phyloP scores from a whole-genome alignment of 768 basidiomycete genomes.

The Rhodotorula kratochvilovae region DNA sequence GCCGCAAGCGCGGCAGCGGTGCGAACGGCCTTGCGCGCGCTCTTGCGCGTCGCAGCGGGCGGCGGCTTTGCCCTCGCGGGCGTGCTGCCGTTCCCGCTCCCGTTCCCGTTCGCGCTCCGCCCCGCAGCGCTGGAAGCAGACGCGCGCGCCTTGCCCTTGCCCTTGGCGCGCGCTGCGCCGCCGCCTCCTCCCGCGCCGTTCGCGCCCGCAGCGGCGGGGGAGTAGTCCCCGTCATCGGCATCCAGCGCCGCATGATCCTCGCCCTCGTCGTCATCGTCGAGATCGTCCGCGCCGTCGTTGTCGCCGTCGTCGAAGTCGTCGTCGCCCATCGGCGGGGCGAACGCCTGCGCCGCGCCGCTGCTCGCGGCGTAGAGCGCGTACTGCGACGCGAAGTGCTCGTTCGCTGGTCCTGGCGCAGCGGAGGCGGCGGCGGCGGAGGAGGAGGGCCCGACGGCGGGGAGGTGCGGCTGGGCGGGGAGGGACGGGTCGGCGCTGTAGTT shows the following conservation, averaged over 20 bases:
- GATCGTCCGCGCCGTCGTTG: background rate
- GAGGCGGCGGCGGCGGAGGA: background rate
- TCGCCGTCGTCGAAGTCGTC: too few relatives aligned
- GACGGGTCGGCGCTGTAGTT: background rate
- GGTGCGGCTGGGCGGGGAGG: too few relatives aligned
- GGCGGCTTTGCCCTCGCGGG: background rate
- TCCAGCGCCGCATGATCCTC: background rate
- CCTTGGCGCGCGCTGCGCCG: background rate
- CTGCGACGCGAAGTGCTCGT: too few relatives aligned
- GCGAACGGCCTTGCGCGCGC: background rate
- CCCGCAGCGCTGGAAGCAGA: too few relatives aligned
- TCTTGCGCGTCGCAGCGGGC: background rate
- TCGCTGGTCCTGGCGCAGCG: background rate
- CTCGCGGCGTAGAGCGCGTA: background rate
- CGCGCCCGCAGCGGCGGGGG: background rate
- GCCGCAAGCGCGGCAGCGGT: background rate
- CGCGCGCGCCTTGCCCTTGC: conserved; percentile 10
- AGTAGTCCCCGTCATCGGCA: background rate
- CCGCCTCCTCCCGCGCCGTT: background rate
- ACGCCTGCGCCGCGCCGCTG: background rate
- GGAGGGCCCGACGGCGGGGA: background rate
- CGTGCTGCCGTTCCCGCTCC: background rate
- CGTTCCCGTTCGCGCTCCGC: background rate
- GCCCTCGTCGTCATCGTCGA: background rate
- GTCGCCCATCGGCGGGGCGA: too few relatives aligned